These are phyloP conservation scores for Aureoboletus auriporus DNA, from an alignment of 768 basidiomycete species.

Conservation along the genomic window DNA sequence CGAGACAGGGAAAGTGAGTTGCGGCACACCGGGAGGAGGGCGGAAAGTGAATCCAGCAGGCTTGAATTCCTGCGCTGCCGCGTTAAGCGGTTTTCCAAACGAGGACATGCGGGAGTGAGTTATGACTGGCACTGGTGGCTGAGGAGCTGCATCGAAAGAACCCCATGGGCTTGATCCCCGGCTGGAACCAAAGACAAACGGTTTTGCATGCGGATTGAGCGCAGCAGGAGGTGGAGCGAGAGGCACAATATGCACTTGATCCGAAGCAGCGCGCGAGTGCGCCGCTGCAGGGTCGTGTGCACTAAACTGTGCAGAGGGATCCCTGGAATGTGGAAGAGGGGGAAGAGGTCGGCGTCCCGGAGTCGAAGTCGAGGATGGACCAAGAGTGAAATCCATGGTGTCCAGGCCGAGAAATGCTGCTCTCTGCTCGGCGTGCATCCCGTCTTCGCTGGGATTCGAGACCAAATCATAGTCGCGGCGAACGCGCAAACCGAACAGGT, in stretches of 20 bases:
- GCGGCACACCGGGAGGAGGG: conserved; percentile 63
- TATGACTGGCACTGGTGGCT: conserved; percentile 35
- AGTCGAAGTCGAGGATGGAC: conserved; percentile 41
- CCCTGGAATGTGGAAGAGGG: conserved; percentile 62
- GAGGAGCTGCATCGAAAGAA: conserved; percentile 24
- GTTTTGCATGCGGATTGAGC: conserved; percentile 79
- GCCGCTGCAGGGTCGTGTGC: conserved; percentile 56
- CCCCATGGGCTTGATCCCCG: conserved; percentile 34
- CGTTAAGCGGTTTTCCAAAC: conserved; percentile 70
- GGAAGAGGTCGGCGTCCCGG: conserved; percentile 50
- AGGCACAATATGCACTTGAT: conserved; percentile 32
- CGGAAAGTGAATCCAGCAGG: conserved; percentile 74
- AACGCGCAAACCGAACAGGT: conserved; percentile 38
- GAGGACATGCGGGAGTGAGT: conserved; percentile 40
- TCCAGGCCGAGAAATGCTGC: conserved; percentile 43
- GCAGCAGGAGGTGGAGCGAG: conserved; percentile 22
- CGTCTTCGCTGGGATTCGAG: conserved; percentile 86
- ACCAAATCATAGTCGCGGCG: conserved; percentile 64
- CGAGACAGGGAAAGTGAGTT: conserved; percentile 38
- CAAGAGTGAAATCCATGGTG: conserved; percentile 42
- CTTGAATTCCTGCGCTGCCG: conserved; percentile 77
- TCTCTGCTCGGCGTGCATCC: conserved; percentile 31
- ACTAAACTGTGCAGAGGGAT: conserved; percentile 58
- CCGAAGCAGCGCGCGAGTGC: conserved; percentile 54
- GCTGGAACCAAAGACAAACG: conserved; percentile 70